These are phyloP conservation scores for Coelastrella sp. DNA, from an alignment of 139 green algal species.

Conservation along the genomic window DNA sequence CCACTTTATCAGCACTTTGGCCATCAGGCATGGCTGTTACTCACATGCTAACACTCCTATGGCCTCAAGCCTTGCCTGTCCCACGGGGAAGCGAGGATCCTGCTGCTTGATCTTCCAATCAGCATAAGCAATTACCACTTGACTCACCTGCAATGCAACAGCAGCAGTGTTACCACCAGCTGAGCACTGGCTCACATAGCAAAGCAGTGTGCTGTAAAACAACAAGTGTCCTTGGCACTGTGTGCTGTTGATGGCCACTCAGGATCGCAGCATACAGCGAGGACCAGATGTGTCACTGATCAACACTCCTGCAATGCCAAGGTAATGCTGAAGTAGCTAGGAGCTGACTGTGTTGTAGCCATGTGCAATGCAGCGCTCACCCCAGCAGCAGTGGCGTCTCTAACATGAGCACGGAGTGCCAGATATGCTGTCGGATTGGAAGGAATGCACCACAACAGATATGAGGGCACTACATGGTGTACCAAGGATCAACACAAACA, in stretches of 20 bases:
- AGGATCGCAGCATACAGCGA: background rate
- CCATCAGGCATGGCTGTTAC: background rate
- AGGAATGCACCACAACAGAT: background rate
- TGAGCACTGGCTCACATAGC: background rate
- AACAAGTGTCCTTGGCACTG: no score
- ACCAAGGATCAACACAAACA: background rate
- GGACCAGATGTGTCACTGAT: no score
- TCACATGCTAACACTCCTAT: slow-evolving; percentile 77
- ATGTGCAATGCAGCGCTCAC: no score
- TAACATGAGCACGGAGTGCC: background rate
- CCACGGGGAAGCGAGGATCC: slow-evolving; percentile 71
- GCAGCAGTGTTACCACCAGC: background rate
- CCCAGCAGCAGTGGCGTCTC: no score
- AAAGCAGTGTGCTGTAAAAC: no score
- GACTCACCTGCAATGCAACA: slow-evolving; percentile 44
- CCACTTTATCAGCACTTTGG: background rate
- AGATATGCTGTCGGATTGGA: background rate
- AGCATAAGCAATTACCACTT: slow-evolving; percentile 75
- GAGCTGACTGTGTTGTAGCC: no score
- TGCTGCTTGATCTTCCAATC: slow-evolving; percentile 58
- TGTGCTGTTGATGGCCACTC: background rate
- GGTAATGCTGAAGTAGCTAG: no score
- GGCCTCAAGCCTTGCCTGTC: slow-evolving; percentile 75
- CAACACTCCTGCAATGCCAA: no score
- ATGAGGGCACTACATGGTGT: background rate